Percentiles rank a stretch among this genome's conserved stretches.
These are phyloP conservation scores for Mortierella antarctica DNA, from an alignment of 192 early-diverging fungal species.

Conservation along the genomic window DNA sequence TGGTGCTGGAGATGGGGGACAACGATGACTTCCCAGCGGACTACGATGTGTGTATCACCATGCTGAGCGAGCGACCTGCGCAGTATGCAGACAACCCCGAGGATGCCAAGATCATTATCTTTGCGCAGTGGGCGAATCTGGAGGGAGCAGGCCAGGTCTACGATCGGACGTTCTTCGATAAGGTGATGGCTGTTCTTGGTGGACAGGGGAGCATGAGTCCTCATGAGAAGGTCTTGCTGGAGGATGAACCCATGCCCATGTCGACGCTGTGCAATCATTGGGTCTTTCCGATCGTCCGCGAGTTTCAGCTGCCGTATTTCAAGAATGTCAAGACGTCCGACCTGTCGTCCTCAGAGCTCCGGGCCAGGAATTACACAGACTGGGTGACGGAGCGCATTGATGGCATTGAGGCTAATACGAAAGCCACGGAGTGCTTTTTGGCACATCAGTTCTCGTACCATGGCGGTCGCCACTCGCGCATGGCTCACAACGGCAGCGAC, in stretches of 20 bases:
- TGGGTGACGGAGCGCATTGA: slow-evolving; percentile 18
- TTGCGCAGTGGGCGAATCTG: slow-evolving; percentile 34
- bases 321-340: slow-evolving; percentile 29
- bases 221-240: not conserved
- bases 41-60: slow-evolving; percentile 23
- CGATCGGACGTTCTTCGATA: slow-evolving; percentile 9
- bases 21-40: slow-evolving; percentile 15
- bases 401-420: not conserved
- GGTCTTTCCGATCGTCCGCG: slow-evolving; percentile 22
- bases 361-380: slow-evolving; percentile 13
- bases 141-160: slow-evolving; percentile 15
- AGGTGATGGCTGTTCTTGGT: slow-evolving; percentile 6
- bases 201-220: not conserved
- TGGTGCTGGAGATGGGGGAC: slow-evolving; percentile 12
- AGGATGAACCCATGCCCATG: slow-evolving; percentile 9
- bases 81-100: not conserved
- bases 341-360: slow-evolving; percentile 4
- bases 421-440: not conserved
- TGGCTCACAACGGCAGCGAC: slow-evolving; percentile 7
- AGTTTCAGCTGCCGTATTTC: slow-evolving; percentile 26
- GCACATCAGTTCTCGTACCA: slow-evolving; percentile 28
- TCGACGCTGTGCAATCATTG: slow-evolving; percentile 7
- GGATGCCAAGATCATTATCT: slow-evolving; percentile 10
- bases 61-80: slow-evolving; percentile 4
- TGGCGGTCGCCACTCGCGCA: slow-evolving; percentile 15